phyloP scores from a whole-genome alignment of 2,329 filamentous ascomycete species.

The Apiospora phragmitis region DNA sequence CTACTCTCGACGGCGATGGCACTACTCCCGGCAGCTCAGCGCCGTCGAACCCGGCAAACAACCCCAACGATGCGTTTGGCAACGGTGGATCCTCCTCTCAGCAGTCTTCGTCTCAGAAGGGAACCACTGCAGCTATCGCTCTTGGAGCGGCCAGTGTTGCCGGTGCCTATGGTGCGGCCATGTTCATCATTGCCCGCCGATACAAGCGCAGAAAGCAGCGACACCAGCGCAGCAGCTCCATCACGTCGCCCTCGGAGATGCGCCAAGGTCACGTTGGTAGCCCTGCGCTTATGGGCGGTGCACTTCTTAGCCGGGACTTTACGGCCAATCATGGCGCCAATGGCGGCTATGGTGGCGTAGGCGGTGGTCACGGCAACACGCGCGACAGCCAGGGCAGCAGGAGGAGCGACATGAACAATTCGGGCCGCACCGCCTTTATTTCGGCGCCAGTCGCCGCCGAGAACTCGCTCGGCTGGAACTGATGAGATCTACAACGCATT shows the following conservation, averaged over 20 bases:
- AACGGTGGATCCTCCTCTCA: slow-evolving; percentile 37
- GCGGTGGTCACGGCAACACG: slow-evolving; percentile 42
- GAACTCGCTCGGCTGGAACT: slow-evolving; percentile 97
- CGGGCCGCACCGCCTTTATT: slow-evolving; percentile 65
- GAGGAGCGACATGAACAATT: slow-evolving; percentile 52
- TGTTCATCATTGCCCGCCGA: slow-evolving; percentile 88
- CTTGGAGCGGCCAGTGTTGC: slow-evolving; percentile 77
- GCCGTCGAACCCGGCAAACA: slow-evolving; percentile 30
- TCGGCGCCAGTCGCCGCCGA: slow-evolving; percentile 89
- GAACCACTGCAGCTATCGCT: slow-evolving; percentile 69
- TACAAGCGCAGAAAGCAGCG: slow-evolving; percentile 84
- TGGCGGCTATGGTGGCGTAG: slow-evolving; percentile 10
- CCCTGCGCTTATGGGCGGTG: slow-evolving; percentile 70
- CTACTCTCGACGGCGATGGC: slow-evolving; percentile 40
- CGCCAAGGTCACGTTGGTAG: slow-evolving; percentile 52
- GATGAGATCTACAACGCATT: slow-evolving; percentile 32
- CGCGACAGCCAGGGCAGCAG: slow-evolving; percentile 68
- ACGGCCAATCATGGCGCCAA: slow-evolving; percentile 28
- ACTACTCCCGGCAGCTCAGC: slow-evolving; percentile 40
- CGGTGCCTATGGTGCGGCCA: slow-evolving; percentile 86
- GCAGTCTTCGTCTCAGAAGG: slow-evolving; percentile 58
- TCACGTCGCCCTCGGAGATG: slow-evolving; percentile 60
- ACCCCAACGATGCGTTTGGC: slow-evolving; percentile 43
- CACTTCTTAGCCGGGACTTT: slow-evolving; percentile 58
- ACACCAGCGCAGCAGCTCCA: slow-evolving; percentile 76